Evolutionary conservation across 441 rosid species (phyloP).

Genomic region (Populus hybrid): DNA sequence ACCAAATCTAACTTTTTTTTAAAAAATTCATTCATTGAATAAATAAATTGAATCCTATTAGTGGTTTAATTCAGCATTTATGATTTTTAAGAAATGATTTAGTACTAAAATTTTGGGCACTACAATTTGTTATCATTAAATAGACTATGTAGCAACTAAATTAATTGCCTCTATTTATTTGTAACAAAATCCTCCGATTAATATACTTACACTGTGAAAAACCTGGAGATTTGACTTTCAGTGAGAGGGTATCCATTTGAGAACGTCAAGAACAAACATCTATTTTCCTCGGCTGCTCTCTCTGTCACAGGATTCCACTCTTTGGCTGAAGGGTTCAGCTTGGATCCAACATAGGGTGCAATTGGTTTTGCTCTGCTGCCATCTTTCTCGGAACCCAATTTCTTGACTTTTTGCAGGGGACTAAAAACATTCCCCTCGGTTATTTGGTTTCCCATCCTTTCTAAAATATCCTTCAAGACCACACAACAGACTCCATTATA

Average conservation of each 20-base stretch:
- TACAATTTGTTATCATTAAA: not conserved
- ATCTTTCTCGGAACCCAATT: not conserved
- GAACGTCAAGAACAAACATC: conserved; percentile 45
- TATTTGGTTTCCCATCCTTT: not conserved
- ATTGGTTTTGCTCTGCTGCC: not conserved
- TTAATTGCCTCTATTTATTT: too few species aligned
- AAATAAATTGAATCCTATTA: not conserved
- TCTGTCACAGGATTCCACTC: conserved; percentile 31
- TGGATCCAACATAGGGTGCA: not conserved
- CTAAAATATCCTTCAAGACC: conserved; percentile 1
- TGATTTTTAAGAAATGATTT: not conserved
- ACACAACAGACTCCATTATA: not conserved
- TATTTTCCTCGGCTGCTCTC: conserved; percentile 26
- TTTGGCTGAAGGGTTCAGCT: conserved; percentile 33
- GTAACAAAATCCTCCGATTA: not conserved
- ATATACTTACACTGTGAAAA: conserved; percentile 31
- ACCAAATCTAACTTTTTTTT: too few species aligned
- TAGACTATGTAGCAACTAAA: not conserved
- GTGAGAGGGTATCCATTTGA: conserved; percentile 40
- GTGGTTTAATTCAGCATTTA: not conserved
- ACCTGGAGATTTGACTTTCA: conserved; percentile 27
- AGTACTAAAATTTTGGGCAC: not conserved
- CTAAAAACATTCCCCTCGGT: not conserved
- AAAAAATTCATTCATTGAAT: not conserved
- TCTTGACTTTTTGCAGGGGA: not conserved